These are phyloP conservation scores for Sabuloglossum arenarium DNA, from an alignment of 495 filamentous ascomycete species.

Conservation along the genomic window DNA sequence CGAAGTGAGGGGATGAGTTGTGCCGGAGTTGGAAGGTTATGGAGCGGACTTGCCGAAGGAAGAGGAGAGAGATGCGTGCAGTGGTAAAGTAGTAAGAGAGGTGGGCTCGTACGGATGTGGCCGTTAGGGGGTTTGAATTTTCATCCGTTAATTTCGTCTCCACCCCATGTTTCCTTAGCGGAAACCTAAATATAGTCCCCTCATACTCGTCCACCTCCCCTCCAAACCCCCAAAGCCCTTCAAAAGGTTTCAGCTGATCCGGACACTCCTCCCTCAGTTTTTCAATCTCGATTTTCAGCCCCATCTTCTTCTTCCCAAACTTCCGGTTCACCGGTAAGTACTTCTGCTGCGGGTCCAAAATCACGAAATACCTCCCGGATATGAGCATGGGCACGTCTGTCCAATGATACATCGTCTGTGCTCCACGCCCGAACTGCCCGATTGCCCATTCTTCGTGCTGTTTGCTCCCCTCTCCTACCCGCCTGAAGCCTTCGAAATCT, in stretches of 20 bases:
- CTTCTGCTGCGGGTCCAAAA: slow-evolving; percentile 20
- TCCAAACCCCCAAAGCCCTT: slow-evolving; percentile 17
- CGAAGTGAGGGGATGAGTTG: background rate
- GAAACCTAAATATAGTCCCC: slow-evolving; percentile 24
- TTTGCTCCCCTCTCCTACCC: slow-evolving; percentile 23
- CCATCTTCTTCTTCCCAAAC: slow-evolving; percentile 10
- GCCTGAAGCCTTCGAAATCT: slow-evolving; percentile 19
- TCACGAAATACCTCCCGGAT: slow-evolving; percentile 18
- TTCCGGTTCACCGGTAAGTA: slow-evolving; percentile 13
- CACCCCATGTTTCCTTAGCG: slow-evolving; percentile 9
- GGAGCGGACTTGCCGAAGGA: slow-evolving; percentile 10
- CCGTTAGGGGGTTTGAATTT: slow-evolving; percentile 3
- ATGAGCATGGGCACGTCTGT: slow-evolving; percentile 23
- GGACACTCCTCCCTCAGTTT: slow-evolving; percentile 1
- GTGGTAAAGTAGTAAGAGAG: slow-evolving; percentile 14
- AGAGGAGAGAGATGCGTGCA: slow-evolving; percentile 17
- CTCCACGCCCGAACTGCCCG: slow-evolving; percentile 23
- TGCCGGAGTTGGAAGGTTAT: slow-evolving; percentile 13
- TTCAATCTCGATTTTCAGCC: slow-evolving; percentile 10
- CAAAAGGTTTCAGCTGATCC: slow-evolving; percentile 21
- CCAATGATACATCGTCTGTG: slow-evolving; percentile 26
- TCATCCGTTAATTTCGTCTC: slow-evolving; percentile 9
- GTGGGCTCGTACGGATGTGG: background rate
- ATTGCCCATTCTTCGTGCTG: slow-evolving; percentile 14
- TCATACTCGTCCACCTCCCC: slow-evolving; percentile 12